A percentile compares a stretch with the other conserved stretches of the same genome.
These are phyloP conservation scores for Quercus lobata DNA, from an alignment of 331 rosid genomes.

Conservation along the genomic window DNA sequence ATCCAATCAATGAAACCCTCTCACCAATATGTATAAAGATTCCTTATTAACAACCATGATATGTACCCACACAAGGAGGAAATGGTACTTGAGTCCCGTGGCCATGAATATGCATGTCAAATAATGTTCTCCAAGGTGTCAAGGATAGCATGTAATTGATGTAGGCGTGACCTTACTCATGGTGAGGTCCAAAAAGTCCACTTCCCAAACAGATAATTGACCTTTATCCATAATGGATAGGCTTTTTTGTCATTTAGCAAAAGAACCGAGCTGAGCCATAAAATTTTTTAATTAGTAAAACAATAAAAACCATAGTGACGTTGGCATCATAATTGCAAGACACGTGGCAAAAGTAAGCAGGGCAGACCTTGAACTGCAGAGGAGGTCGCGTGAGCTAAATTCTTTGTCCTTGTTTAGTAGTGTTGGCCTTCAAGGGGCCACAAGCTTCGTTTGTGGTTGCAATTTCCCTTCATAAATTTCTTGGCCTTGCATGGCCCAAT, in stretches of 20 bases:
- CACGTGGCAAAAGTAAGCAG: neutral
- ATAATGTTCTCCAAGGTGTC: too few species aligned
- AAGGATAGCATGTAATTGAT: too few species aligned
- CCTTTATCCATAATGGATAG: neutral
- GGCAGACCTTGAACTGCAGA: neutral
- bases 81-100: too few species aligned
- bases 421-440: conserved; percentile 57
- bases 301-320: neutral
- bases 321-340: neutral
- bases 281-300: neutral
- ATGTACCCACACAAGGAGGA: too few species aligned
- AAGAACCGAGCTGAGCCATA: neutral
- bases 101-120: too few species aligned
- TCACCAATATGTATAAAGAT: too few species aligned
- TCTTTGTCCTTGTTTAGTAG: neutral
- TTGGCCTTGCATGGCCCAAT: neutral
- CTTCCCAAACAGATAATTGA: neutral
- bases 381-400: neutral
- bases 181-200: neutral
- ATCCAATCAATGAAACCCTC: too few species aligned
- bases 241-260: neutral
- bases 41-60: too few species aligned
- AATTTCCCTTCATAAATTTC: conserved; percentile 10
- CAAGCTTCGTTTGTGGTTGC: conserved; percentile 47
- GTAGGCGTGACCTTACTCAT: neutral